Evolutionary conservation across 2,329 filamentous ascomycete species (phyloP).

Genomic region (Trichophyton simii): DNA sequence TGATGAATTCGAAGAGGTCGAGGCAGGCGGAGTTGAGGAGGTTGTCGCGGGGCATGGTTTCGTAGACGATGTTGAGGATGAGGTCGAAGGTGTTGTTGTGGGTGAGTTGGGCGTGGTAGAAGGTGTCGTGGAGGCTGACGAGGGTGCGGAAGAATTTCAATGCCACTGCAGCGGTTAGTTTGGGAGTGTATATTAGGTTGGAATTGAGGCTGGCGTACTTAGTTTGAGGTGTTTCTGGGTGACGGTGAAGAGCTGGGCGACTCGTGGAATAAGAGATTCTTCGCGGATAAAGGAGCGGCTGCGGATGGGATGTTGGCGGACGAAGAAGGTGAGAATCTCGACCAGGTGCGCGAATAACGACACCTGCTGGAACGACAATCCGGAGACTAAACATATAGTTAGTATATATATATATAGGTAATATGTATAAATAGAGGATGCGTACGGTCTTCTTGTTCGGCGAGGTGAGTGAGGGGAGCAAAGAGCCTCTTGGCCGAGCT

Average conservation of each 20-base stretch:
- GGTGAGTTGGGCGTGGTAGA: constrained; percentile 74
- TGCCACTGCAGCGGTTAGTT: constrained; percentile 46
- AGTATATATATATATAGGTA: constrained; percentile 9
- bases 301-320: constrained; percentile 73
- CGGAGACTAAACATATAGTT: constrained; percentile 40
- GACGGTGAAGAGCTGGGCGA: constrained; percentile 69
- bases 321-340: constrained; percentile 87
- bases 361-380: constrained; percentile 69
- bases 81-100: constrained; percentile 71
- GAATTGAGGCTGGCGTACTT: constrained; percentile 35
- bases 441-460: constrained; percentile 47
- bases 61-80: constrained; percentile 69
- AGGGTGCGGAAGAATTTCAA: constrained; percentile 89
- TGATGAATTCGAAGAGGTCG: constrained; percentile 86
- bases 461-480: constrained; percentile 69
- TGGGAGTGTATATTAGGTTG: neutral
- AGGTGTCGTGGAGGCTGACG: constrained; percentile 75
- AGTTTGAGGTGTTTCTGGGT: constrained; percentile 88
- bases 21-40: constrained; percentile 85
- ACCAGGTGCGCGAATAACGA: constrained; percentile 85
- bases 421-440: constrained; percentile 3
- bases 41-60: constrained; percentile 84
- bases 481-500: constrained; percentile 75
- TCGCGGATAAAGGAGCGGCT: constrained; percentile 79
- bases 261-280: constrained; percentile 63